Base-by-base conservation (phyloP, 2,329 filamentous ascomycete species). In the Ceratocystis cubensis region DNA sequence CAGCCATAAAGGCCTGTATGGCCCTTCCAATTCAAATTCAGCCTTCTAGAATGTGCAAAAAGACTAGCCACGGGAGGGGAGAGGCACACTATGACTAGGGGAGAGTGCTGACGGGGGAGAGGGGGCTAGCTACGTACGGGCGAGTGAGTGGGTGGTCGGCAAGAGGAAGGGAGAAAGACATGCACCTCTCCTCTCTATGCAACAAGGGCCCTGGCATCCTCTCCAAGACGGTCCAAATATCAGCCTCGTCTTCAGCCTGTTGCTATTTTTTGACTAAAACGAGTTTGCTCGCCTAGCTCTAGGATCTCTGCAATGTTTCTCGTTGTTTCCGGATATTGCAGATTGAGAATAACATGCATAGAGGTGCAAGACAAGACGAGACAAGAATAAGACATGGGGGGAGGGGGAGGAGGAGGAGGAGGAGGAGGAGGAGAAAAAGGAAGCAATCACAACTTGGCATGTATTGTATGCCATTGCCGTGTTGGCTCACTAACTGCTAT, bases 181-280 rank as follows among this genome's bases (percentile, higher is more conserved):
- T 53, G 48, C 33, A 37, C 20, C 22, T 33, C 30, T 13, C 28
- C 53, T 57, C 22, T 57, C 25, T 33, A 25, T 57, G 53, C 53
- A 57, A 33, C 25, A 57, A 57, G 53, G 53, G 53, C 53, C 25
- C 53, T 33, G 30, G 53, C 25, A 57, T 57, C 53, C 53, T 57
- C 25, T 28, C 53, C 53, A 17, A 6, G 17, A 17, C 25, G 25
- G 17, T 57, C 53, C 22, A 5, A 20, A 57, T 33, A 48, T 65
- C 44, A 53, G 63, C 48, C 64, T 65, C 33, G 20, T 46, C 50
- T 45, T 65, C 64, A 59, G 33, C 17, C 44, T 65, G 53, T 65
- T 46, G 56, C 64, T 65, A 61, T 65, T 59, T 65, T 46, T 65
- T 17, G 30, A 44, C 46, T 44, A 20, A 64, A 33, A 65, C 45